Evolutionary conservation across 495 filamentous ascomycete species (phyloP).

Genomic region (Neurospora sp.): DNA sequence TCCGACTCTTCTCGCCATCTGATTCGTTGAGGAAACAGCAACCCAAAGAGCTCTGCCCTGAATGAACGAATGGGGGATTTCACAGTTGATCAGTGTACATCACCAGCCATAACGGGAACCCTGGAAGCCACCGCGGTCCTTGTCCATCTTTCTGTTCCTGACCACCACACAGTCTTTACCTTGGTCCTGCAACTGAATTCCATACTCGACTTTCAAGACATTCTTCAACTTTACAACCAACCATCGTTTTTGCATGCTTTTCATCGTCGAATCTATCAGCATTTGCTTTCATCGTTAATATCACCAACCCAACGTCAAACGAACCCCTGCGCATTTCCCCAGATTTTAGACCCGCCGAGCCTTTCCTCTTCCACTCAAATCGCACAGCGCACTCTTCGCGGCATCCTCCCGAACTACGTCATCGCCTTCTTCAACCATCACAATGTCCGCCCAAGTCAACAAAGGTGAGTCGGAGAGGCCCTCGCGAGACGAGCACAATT

Average conservation of each 20-base stretch:
- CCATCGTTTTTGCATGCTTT: background rate
- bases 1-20: background rate
- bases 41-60: background rate
- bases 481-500: background rate
- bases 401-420: background rate
- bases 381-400: background rate
- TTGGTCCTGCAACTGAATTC: background rate
- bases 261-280: background rate
- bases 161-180: background rate
- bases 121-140: background rate
- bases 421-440: conserved; percentile 8
- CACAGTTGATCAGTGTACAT: background rate
- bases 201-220: background rate
- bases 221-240: background rate
- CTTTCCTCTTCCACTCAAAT: background rate
- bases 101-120: background rate
- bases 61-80: background rate
- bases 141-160: background rate
- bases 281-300: background rate
- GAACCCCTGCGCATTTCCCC: background rate
- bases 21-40: background rate
- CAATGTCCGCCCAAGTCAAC: conserved; percentile 26
- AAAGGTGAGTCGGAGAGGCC: conserved; percentile 27
- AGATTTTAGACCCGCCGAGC: background rate
- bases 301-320: background rate